Conservation (phyloP, 1,284 basidiomycete species). For the Apiotrichum gamsii region DNA sequence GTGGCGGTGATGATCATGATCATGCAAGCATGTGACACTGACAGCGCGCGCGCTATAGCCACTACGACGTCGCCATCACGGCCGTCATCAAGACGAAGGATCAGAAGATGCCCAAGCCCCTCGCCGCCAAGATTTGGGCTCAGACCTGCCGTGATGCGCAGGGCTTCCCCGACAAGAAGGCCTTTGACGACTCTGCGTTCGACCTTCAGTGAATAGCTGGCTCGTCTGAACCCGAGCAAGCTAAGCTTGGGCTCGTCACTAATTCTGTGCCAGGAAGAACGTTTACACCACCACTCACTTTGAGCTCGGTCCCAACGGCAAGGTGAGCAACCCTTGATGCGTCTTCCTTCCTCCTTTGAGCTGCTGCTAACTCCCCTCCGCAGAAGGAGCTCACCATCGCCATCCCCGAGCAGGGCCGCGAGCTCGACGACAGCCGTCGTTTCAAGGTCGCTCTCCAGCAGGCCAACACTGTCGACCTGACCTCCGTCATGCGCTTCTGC, state of each 20-base stretch:
- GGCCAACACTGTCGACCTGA: constrained; percentile 35
- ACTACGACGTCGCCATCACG: constrained; percentile 14
- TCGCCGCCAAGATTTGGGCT: constrained; percentile 36
- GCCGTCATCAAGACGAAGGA: constrained; percentile 11
- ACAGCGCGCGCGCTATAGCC: constrained; percentile 18
- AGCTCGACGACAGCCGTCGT: constrained; percentile 31
- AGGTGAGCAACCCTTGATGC: too few relatives aligned
- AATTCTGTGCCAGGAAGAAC: constrained; percentile 34
- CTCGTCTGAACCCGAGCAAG: too few relatives aligned
- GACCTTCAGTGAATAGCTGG: constrained; percentile 39
- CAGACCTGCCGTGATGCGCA: constrained; percentile 21
- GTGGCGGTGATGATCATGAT: too few relatives aligned
- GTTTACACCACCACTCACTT: constrained; percentile 36
- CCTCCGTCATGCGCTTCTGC: constrained; percentile 38
- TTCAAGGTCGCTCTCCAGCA: constrained; percentile 41
- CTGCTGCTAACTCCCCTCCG: background rate
- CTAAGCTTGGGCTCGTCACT: constrained; percentile 4
- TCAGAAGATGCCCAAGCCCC: constrained; percentile 36
- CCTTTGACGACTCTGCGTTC: constrained; percentile 31
- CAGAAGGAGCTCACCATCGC: constrained; percentile 35
- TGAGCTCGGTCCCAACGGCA: constrained; percentile 18
- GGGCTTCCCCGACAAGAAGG: constrained; percentile 13
- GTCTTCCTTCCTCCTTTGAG: background rate
- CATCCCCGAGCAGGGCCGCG: constrained; percentile 35
- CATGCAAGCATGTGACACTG: too few relatives aligned